Percentiles rank a stretch among this genome's conserved stretches.
phyloP scores from a whole-genome alignment of 1,284 basidiomycete genomes.

The Stygiomarasmius scandens region DNA sequence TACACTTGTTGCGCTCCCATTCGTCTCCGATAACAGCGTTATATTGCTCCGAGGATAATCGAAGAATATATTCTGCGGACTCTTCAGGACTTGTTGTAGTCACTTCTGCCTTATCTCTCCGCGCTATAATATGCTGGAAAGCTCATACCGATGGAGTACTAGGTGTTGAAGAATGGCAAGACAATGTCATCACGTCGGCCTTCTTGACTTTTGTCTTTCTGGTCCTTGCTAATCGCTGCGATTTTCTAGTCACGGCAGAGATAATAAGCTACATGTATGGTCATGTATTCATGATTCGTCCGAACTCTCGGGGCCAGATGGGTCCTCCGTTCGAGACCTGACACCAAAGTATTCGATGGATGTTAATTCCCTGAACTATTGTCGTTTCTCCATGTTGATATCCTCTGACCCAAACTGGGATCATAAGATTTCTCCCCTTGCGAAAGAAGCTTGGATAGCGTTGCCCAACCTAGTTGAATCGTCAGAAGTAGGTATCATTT shows the following conservation, averaged over 20 bases:
- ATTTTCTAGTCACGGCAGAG: slow-evolving; percentile 73
- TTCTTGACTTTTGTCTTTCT: not conserved
- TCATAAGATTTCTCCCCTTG: not conserved
- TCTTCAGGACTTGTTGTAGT: slow-evolving; percentile 69
- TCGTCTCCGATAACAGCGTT: slow-evolving; percentile 58
- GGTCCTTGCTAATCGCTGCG: not conserved
- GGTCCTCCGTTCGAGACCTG: slow-evolving; percentile 59
- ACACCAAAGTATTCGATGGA: slow-evolving; percentile 68
- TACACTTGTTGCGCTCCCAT: slow-evolving; percentile 78
- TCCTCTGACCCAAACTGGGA: not conserved
- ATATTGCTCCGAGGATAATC: slow-evolving; percentile 67
- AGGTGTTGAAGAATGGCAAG: slow-evolving; percentile 74
- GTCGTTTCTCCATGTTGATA: slow-evolving; percentile 67
- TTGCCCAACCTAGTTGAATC: slow-evolving; percentile 89
- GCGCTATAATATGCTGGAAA: slow-evolving; percentile 73
- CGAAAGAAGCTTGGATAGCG: slow-evolving; percentile 59
- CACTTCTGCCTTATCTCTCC: slow-evolving; percentile 72
- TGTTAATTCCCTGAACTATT: slow-evolving; percentile 90
- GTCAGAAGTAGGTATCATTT: slow-evolving; percentile 57
- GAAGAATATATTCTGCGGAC: slow-evolving; percentile 83
- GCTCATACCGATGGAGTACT: slow-evolving; percentile 79
- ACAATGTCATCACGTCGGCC: slow-evolving; percentile 70
- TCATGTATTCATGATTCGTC: slow-evolving; percentile 47
- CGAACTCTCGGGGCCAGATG: slow-evolving; percentile 47
- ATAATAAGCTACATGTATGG: slow-evolving; percentile 83